phyloP scores from a whole-genome alignment of 306 rosid genomes.

The Alnus glutinosa region DNA sequence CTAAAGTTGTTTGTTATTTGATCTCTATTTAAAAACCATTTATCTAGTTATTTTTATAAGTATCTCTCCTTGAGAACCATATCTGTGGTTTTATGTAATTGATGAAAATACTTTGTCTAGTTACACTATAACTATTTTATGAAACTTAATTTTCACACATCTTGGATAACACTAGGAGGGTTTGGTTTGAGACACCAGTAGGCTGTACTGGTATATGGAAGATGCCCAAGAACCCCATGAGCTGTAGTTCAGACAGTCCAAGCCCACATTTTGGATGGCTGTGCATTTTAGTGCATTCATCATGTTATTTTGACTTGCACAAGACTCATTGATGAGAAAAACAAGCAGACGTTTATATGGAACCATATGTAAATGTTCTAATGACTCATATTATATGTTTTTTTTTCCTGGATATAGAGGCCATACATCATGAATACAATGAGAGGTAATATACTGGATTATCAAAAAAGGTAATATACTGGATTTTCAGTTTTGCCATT shows the following conservation, averaged over 20 bases:
- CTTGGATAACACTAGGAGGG: not conserved
- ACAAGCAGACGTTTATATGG: not conserved
- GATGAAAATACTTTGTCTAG: slow-evolving; percentile 11
- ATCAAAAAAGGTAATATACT: not conserved
- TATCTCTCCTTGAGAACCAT: not conserved
- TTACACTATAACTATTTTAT: not conserved
- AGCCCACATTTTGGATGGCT: slow-evolving; percentile 10
- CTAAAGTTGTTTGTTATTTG: not conserved
- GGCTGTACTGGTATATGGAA: slow-evolving; percentile 12
- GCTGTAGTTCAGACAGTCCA: slow-evolving; percentile 15
- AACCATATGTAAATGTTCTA: slow-evolving; percentile 13
- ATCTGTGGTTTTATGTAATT: not conserved
- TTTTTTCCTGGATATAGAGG: too few species aligned
- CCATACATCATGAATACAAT: not conserved
- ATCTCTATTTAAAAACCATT: not conserved
- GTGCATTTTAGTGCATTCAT: slow-evolving; percentile 5
- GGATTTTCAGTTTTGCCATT: slow-evolving; percentile 4
- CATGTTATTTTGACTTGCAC: slow-evolving; percentile 20
- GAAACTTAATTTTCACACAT: slow-evolving; percentile 12
- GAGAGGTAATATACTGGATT: slow-evolving; percentile 3
- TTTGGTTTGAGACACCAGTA: slow-evolving; percentile 13
- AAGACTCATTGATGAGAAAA: not conserved
- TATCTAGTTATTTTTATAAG: too few species aligned
- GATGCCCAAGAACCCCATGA: slow-evolving; percentile 17
- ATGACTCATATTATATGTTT: not conserved